Percentiles rank a stretch among this genome's conserved stretches.
phyloP scores from a whole-genome alignment of 176 grass and related monocot genomes.

The Tillandsia fasciculata region DNA sequence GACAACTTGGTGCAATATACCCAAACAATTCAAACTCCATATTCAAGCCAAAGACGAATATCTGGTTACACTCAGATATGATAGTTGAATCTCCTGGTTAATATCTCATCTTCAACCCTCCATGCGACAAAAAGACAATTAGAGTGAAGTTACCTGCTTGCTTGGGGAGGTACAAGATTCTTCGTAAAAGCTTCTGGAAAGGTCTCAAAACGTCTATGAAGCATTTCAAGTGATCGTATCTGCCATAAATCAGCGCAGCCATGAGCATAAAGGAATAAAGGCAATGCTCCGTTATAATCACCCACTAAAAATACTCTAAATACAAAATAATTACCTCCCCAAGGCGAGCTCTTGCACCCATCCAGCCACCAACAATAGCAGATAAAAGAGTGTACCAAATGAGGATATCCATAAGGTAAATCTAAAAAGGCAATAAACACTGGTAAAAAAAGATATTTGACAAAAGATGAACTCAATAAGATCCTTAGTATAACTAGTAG shows the following conservation, averaged over 20 bases:
- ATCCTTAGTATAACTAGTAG: conserved; percentile 13
- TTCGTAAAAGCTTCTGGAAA: conserved; percentile 92
- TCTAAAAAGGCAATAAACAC: conserved; percentile 33
- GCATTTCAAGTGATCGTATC: conserved; percentile 93
- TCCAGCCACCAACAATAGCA: conserved; percentile 88
- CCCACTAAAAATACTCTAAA: neutral
- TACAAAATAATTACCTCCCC: conserved; percentile 54
- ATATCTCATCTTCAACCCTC: too few relatives aligned
- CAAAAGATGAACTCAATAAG: conserved; percentile 6
- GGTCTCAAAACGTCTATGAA: conserved; percentile 99
- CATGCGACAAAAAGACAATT: neutral
- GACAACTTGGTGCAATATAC: too few relatives aligned
- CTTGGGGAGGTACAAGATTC: conserved; percentile 43
- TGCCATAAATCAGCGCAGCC: conserved; percentile 31
- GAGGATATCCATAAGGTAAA: conserved; percentile 94
- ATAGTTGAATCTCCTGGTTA: too few relatives aligned
- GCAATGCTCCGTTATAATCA: neutral
- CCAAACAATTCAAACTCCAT: too few relatives aligned
- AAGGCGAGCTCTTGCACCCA: conserved; percentile 81
- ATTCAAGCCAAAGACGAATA: too few relatives aligned
- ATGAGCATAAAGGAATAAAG: neutral
- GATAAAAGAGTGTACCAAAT: conserved; percentile 90
- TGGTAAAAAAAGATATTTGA: conserved; percentile 9
- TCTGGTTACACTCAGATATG: too few relatives aligned
- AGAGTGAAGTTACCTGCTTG: conserved; percentile 36